Base-by-base conservation (phyloP, 768 basidiomycete genomes). In the Lepiota brunneoincarnata region DNA sequence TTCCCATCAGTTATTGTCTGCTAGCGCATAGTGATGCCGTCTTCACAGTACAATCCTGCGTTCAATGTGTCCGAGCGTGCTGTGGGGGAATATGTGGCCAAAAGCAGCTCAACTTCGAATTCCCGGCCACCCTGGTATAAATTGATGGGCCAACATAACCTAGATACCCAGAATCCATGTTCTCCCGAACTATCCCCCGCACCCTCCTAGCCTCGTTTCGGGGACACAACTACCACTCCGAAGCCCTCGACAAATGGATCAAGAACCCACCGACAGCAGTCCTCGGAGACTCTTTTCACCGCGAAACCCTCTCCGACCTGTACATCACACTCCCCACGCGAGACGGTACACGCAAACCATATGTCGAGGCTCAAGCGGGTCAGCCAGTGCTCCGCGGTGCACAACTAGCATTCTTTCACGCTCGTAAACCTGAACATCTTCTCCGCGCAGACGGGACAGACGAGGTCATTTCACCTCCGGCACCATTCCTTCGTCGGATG, bases 401-500 rank as follows among this genome's bases (percentile, higher is more conserved):
- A 61, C 86, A 89, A 59, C 76, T 91, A 20, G 83, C 75, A 11
- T 90, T 89, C 73, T 91, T 91, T 69, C 86, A 89, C 52, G 79
- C 81, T 2, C 78, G 81, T 28, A 77, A 75, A 34, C 79, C 87
- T 0, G 86, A 88, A 62, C 46, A 63, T 11, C 63, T 66, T 17
- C 73, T 91, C 36, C 77, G 84, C 11, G 59, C 72, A n/a, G 89
- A 91, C 61, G 88, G 87, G 14, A 90, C 88, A 11, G 88, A 89
- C 49, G 74, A 78, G 1, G 82, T 85, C 44, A 83, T 88, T 49
- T 83, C 83, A 59, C 87, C 89, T 1, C 89, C 89, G 0, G 72
- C 77, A 46, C 88, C 88, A 2, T 90, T 88, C 69, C 79, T 82
- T 23, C 76, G 84, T 53, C 74, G 89, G n/a, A 91, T 91, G 89